Base-by-base conservation (phyloP, 257 asterid genomes). In the Solanum chaucha region DNA sequence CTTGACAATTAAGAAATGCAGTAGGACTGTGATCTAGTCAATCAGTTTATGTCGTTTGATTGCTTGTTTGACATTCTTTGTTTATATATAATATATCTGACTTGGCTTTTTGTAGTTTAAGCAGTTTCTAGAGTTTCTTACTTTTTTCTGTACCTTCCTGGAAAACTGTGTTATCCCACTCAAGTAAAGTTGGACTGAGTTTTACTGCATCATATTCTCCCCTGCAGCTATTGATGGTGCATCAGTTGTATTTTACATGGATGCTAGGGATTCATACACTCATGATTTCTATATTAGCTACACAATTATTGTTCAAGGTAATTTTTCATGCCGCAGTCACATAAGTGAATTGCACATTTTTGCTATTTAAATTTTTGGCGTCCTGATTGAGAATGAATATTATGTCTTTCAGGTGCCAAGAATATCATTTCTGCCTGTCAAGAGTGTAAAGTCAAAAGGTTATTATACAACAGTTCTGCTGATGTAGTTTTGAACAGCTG, bases 381-480 rank as follows among this genome's bases (percentile, higher is more conserved):
- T 30, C 77, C 78, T 74, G 46, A 20, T 46, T 34, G 64, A 67
- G 68, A 20, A 38, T 64, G 48, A 26, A 22, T 83, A 48, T 70
- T 87, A 26, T 81, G 61, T 87, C 80, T 4, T 86, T 67, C 92
- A 96, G 99, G 99, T 89, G 93, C 94, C 28, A 96, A 92, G 92
- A 94, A 96, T 90, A 94, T 94, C 38, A 88, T 96, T 35, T 90
- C 88, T 89, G 98, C 94, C 87, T 96, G 99, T 88, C 94, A 89
- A 89, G 96, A 95, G 82, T 93, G 98, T 87, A 94, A 91, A 75
- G 97, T 96, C 88, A 93, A 94, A 89, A 90, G 58, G 75, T 90
- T 96, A 44, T 91, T 95, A 84, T 93, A 94, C 94, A 96, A 92
- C 91, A 94, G 98, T 85, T 93, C 97, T 85, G 98, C 98, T 85